These are phyloP conservation scores for Cenchrus fungigraminus DNA, from an alignment of 176 grass and related monocot genomes.

Conservation along the genomic window DNA sequence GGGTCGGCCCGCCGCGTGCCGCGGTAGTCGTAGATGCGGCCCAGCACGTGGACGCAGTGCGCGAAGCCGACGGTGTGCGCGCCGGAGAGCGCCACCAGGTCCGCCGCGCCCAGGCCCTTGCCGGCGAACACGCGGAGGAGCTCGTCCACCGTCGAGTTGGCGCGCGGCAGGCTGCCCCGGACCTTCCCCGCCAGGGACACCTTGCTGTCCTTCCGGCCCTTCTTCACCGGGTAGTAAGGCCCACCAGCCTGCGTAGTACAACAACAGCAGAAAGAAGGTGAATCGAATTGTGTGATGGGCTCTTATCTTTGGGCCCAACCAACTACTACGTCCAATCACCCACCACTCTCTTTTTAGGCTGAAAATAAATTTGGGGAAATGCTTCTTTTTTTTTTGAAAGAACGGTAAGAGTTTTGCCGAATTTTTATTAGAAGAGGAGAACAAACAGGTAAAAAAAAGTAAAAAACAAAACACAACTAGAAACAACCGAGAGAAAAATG, in stretches of 20 bases:
- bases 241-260: slow-evolving; percentile 67
- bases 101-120: slow-evolving; percentile 53
- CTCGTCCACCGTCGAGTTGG: slow-evolving; percentile 82
- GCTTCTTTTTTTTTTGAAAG: too few species aligned
- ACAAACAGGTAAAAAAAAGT: too few species aligned
- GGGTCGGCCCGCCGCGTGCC: slow-evolving; percentile 61
- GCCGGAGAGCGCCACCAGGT: slow-evolving; percentile 66
- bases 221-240: slow-evolving; percentile 72
- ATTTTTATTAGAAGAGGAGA: too few species aligned
- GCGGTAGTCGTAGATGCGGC: slow-evolving; percentile 63
- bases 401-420: too few species aligned
- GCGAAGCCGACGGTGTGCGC: slow-evolving; percentile 87
- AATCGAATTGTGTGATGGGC: background rate
- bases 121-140: slow-evolving; percentile 81
- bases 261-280: background rate
- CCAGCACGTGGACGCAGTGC: slow-evolving; percentile 71
- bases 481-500: too few species aligned
- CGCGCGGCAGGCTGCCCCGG: slow-evolving; percentile 61
- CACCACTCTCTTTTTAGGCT: background rate
- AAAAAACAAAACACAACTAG: too few species aligned
- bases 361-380: background rate
- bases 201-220: slow-evolving; percentile 91
- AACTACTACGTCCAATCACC: too few species aligned
- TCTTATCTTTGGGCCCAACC: background rate
- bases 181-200: slow-evolving; percentile 72